Evolutionary conservation across 331 rosid genomes (phyloP).

Genomic region (Ulmus americana): DNA sequence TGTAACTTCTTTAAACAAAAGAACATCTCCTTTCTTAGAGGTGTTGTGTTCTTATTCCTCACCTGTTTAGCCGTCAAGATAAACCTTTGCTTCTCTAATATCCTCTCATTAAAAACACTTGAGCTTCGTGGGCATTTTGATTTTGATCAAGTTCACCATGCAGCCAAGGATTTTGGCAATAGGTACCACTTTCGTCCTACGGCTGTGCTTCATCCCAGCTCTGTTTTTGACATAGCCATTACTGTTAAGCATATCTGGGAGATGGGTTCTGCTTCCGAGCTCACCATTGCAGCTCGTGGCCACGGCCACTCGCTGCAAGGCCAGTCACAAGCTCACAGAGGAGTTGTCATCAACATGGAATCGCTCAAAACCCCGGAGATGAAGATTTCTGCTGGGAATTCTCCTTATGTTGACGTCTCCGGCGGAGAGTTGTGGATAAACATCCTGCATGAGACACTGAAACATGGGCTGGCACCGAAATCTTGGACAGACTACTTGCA

Average conservation of each 20-base stretch:
- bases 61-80: conserved; percentile 45
- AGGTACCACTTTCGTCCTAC: conserved; percentile 57
- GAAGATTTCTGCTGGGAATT: conserved; percentile 45
- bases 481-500: conserved; percentile 96
- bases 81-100: conserved; percentile 48
- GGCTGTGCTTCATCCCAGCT: conserved; percentile 70
- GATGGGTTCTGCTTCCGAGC: conserved; percentile 63
- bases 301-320: conserved; percentile 97
- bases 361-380: conserved; percentile 49
- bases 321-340: conserved; percentile 79
- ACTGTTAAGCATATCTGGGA: conserved; percentile 63
- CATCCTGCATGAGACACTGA: conserved; percentile 72
- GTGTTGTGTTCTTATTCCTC: conserved; percentile 55
- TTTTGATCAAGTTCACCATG: conserved; percentile 53
- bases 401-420: conserved; percentile 69
- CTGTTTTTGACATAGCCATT: conserved; percentile 69
- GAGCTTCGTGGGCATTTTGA: conserved; percentile 66
- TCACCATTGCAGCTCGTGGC: conserved; percentile 85
- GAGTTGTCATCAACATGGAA: conserved; percentile 83
- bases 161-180: conserved; percentile 79
- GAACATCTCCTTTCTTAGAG: conserved; percentile 43
- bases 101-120: conserved; percentile 51
- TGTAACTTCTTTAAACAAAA: conserved; percentile 27
- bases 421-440: conserved; percentile 94
- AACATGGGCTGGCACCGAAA: conserved; percentile 78